Base-by-base conservation (phyloP, 2,329 filamentous ascomycete species). In the Fusarium mexicanum region DNA sequence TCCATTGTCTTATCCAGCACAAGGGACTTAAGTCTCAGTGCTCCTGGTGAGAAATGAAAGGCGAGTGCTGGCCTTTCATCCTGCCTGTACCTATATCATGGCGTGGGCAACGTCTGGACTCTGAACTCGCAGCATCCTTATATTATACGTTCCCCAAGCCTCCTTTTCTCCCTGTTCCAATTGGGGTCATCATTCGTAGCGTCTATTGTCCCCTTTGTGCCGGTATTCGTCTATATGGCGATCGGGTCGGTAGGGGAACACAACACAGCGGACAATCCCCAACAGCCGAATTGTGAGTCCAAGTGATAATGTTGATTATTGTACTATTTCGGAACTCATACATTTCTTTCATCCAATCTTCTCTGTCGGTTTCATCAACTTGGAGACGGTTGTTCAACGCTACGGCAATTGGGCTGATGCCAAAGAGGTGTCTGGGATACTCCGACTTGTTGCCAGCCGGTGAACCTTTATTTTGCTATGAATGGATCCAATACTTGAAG, bases 261-360 rank as follows among this genome's bases (percentile, higher is more conserved):
- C 29, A 40, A 14, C 14, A 26, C 16, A 18, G 55, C 46, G 41
- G 29, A 26, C 46, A 37, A 51, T 10, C 11, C 22, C 8, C 18
- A 41, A 43, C 7, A n/a, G 4, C n/a, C 47, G n/a, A 41, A 17
- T n/a, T 3, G 11, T 5, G 5, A 43, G 18, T 13, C 18, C 18
- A 35, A 38, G 18, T 10, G 2, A 18, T 8, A 4, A 16, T 0
- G 0, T 3, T 13, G 3, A 14, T 10, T 6, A 6, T 3, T 4
- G 0, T 22, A 2, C 26, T 26, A 6, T 16, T 16, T 26, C 2
- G 2, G 0, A 9, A 13, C 5, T 2, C 2, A 8, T 29, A 2
- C 2, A 0, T 8, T 2, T 24, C 8, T n/a, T 35, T 17, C 6
- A 1, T 31, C 3, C 8, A 4, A 14, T 48, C 6, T n/a, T 13